These are phyloP conservation scores for Termitomyces sp. DNA, from an alignment of 768 basidiomycete species.

Conservation along the genomic window DNA sequence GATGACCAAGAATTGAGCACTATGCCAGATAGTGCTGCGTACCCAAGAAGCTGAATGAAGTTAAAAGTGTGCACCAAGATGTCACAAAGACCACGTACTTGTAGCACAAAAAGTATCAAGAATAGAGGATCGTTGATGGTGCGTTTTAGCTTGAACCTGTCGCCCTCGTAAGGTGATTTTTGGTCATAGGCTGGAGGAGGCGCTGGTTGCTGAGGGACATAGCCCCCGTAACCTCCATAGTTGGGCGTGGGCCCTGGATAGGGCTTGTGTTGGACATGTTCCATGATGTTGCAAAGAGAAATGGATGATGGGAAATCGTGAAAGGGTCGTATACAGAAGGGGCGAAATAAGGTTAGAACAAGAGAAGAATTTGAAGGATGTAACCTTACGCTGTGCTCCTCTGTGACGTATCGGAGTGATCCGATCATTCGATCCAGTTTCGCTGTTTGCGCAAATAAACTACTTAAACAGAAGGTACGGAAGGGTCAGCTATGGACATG, in stretches of 20 bases:
- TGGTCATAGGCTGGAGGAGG: constrained; percentile 24
- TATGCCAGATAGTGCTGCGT: constrained; percentile 61
- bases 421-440: not conserved
- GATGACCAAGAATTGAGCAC: constrained; percentile 58
- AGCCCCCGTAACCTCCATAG: constrained; percentile 24
- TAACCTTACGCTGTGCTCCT: not conserved
- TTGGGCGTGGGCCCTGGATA: constrained; percentile 36
- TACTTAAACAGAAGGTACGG: too few species aligned
- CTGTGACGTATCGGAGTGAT: not conserved
- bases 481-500: too few species aligned
- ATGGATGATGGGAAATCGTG: not conserved
- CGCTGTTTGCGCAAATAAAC: too few species aligned
- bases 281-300: not conserved
- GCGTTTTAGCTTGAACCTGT: constrained; percentile 65
- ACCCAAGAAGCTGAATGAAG: constrained; percentile 54
- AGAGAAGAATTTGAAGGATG: not conserved
- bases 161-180: constrained; percentile 54
- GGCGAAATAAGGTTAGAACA: not conserved
- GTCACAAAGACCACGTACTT: constrained; percentile 32
- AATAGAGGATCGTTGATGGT: constrained; percentile 69
- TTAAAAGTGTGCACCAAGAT: not conserved
- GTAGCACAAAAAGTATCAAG: constrained; percentile 65
- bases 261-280: constrained; percentile 18
- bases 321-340: not conserved
- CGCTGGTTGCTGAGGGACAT: constrained; percentile 16